Percentiles rank a stretch among this genome's conserved stretches.
Conservation (phyloP, 2,329 filamentous ascomycete genomes). For the Dichotomopilus funicola region DNA sequence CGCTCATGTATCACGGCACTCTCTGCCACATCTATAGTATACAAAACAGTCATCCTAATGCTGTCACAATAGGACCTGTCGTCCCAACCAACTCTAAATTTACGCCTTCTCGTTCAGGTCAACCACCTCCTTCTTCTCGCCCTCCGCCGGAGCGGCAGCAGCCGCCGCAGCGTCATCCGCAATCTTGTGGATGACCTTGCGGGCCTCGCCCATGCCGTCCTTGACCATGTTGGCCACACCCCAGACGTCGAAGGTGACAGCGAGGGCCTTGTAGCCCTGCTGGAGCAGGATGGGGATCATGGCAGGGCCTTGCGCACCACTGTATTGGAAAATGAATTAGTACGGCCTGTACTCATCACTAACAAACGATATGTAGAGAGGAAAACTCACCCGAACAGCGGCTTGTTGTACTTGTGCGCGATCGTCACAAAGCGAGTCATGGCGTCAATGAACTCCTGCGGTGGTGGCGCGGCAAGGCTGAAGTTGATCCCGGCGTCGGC, state of each 20-base stretch:
- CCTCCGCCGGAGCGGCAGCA: too few species aligned
- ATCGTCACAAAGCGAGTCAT: slow-evolving; percentile 1
- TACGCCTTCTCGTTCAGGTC: too few species aligned
- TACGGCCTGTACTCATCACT: too few species aligned
- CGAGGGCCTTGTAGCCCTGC: slow-evolving; percentile 3
- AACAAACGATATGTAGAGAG: neutral
- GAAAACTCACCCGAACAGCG: slow-evolving; percentile 5
- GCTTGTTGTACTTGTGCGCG: slow-evolving; percentile 4
- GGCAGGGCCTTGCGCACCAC: slow-evolving; percentile 1
- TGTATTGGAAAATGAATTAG: neutral
- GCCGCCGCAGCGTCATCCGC: neutral
- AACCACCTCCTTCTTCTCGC: too few species aligned
- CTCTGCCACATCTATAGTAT: too few species aligned
- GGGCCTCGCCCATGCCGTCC: slow-evolving; percentile 1
- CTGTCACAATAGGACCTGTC: too few species aligned
- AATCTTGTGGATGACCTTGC: neutral
- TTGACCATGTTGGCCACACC: slow-evolving; percentile 7
- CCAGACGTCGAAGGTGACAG: slow-evolving; percentile 2
- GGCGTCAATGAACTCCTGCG: neutral
- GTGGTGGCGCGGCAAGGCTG: neutral
- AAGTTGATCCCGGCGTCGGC: slow-evolving; percentile 4
- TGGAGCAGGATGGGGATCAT: slow-evolving; percentile 7
- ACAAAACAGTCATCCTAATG: too few species aligned
- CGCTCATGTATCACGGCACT: too few species aligned
- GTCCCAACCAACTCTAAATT: too few species aligned